Evolutionary conservation across 176 grass and related monocot species (phyloP), one percentile per base, ranked within the genome.

Genomic region (Triticum monococcum): DNA sequence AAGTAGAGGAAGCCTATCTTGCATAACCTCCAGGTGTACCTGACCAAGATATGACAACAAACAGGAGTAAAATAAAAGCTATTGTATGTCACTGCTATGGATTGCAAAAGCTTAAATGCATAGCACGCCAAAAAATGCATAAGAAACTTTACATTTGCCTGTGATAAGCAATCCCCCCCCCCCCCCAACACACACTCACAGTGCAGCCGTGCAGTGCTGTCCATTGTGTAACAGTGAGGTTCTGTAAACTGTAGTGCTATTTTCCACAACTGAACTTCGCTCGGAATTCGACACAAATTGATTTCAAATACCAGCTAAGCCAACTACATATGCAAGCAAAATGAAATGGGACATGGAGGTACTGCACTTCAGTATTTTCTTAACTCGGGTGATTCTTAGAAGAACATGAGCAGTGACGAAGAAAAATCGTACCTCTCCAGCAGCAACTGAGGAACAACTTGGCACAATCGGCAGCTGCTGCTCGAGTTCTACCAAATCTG

Each of bases 351-450:
- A 14, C 60, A 20, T 75, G 25, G 5, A 73, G 60, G 11, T 22
- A 74, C 1, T 12, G 66, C 41, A 40, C 5, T 18, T 72, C 22
- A 2, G 31, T 11, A 73, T 32, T 64, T 83, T 7, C 3, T 70
- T 23, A 30, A 73, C 76, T 72, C 35, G 36, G 24, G 18, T 59
- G 11, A 75, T 80, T 33, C 18, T 54, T 77, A 82, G 4, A 41
- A 48, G 56, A 79, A 7, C 13, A 43, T 20, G 46, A 64, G 73
- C 41, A 17, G 20, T 32, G 24, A n/a, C 9, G 32, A 24, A 41
- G 37, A 76, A 5, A 83, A 36, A 35, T 14, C 62, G 9, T 86
- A 95, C 96, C 91, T 88, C 89, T 83, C 69, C 79, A 67, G 63
- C 61, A 25, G 81, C 37, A 57, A 45, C 45, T 5, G 33, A 37